Conservation (phyloP, 2,329 filamentous ascomycete genomes). For the Sclerotinia spermophila region DNA sequence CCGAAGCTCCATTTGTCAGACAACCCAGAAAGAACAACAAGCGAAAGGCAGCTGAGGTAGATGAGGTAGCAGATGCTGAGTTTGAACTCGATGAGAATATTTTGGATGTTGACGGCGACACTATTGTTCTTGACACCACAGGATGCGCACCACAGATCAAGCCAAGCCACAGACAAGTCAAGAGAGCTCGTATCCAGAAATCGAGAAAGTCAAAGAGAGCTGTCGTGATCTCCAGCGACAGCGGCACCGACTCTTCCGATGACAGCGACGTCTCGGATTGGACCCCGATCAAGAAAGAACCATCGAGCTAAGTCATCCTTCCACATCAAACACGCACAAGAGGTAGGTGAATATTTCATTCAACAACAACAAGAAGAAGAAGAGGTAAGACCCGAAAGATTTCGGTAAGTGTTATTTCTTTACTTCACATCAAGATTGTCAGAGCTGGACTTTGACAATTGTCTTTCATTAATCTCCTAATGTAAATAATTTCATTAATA, state of each 20-base stretch:
- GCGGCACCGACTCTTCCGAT: not conserved
- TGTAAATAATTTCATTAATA: not conserved
- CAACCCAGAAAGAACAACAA: not conserved
- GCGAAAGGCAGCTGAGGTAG: not conserved
- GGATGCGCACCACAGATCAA: not conserved
- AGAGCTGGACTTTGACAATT: not conserved
- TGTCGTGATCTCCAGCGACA: not conserved
- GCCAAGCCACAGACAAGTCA: not conserved
- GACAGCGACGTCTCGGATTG: not conserved
- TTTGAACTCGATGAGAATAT: not conserved
- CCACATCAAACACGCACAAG: too few relatives aligned
- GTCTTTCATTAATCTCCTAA: not conserved
- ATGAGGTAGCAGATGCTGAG: not conserved
- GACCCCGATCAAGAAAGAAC: not conserved
- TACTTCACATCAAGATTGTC: not conserved
- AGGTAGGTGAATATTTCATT: constrained; percentile 8
- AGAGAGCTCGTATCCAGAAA: not conserved
- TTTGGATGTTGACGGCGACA: not conserved
- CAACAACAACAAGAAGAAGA: not conserved
- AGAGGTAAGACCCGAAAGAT: not conserved
- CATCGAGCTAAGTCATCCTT: not conserved
- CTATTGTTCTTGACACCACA: not conserved
- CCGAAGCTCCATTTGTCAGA: not conserved
- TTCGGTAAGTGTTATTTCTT: not conserved
- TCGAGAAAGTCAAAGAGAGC: not conserved